These are phyloP conservation scores for Boletus fagicola DNA, from an alignment of 768 basidiomycete species.

Conservation along the genomic window DNA sequence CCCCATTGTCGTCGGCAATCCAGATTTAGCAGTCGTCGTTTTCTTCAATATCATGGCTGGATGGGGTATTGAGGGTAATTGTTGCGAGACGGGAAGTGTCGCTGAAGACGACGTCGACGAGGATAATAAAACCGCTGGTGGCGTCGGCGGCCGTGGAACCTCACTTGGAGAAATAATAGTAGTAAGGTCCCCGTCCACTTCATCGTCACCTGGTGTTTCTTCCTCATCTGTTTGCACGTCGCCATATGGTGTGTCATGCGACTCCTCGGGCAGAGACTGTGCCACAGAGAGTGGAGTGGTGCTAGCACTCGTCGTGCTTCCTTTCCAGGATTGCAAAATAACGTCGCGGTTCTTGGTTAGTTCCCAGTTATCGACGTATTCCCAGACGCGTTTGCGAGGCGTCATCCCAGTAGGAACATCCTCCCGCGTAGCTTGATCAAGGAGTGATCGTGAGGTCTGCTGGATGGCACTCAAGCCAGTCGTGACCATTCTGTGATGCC, in stretches of 20 bases:
- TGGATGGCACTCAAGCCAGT: slow-evolving; percentile 49
- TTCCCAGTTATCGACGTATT: slow-evolving; percentile 70
- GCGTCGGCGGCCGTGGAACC: slow-evolving; percentile 19
- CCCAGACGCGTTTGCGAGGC: slow-evolving; percentile 72
- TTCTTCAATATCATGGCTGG: slow-evolving; percentile 24
- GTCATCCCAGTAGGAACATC: slow-evolving; percentile 72
- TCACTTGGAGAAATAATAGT: slow-evolving; percentile 13
- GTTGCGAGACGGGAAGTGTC: slow-evolving; percentile 25
- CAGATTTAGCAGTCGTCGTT: slow-evolving; percentile 17
- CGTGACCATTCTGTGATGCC: slow-evolving; percentile 43
- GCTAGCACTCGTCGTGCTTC: slow-evolving; percentile 31
- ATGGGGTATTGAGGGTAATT: slow-evolving; percentile 2
- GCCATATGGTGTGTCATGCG: slow-evolving; percentile 19
- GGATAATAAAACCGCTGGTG: slow-evolving; percentile 33
- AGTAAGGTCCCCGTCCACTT: slow-evolving; percentile 20
- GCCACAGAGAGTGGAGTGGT: slow-evolving; percentile 41
- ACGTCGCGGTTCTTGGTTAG: slow-evolving; percentile 62
- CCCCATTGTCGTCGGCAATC: slow-evolving; percentile 22
- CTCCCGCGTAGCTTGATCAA: slow-evolving; percentile 56
- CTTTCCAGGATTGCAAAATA: slow-evolving; percentile 54
- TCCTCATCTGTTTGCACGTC: slow-evolving; percentile 22
- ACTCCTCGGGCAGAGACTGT: slow-evolving; percentile 34
- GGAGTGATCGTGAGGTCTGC: slow-evolving; percentile 48
- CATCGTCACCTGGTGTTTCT: slow-evolving; percentile 16
- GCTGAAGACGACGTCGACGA: slow-evolving; percentile 40